These are phyloP conservation scores for Thuidium tamariscinum DNA, from an alignment of 225 moss, liverwort and hornwort genomes.

Conservation along the genomic window DNA sequence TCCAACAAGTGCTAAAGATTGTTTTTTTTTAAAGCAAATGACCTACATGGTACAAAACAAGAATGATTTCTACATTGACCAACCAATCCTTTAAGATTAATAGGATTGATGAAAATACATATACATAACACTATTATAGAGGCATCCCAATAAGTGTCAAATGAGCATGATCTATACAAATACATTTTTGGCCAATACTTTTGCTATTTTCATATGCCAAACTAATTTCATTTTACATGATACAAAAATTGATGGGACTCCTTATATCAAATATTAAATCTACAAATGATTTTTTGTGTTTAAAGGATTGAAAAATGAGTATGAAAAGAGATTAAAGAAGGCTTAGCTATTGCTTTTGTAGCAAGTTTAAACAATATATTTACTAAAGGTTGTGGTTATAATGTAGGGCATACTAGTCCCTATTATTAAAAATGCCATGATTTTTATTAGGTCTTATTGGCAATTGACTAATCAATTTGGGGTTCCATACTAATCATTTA, in stretches of 20 bases:
- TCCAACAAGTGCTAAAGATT: rapidly evolving
- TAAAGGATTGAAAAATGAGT: rapidly evolving
- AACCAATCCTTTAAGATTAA: rapidly evolving
- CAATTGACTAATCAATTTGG: no score
- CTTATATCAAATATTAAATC: rapidly evolving
- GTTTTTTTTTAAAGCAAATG: not conserved
- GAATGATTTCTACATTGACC: rapidly evolving
- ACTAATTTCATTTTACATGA: not conserved
- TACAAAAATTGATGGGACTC: not conserved
- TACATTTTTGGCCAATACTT: no score
- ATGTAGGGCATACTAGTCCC: rapidly evolving
- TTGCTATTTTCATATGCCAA: no score
- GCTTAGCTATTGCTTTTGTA: rapidly evolving
- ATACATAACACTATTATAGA: not conserved
- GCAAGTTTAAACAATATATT: no score
- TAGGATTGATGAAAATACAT: not conserved
- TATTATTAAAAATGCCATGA: rapidly evolving
- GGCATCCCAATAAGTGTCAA: no score
- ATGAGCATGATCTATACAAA: not conserved
- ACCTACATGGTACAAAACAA: rapidly evolving
- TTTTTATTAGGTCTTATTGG: not conserved
- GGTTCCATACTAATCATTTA: not conserved
- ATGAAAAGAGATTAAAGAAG: rapidly evolving
- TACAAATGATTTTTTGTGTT: rapidly evolving
- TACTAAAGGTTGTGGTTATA: no score